Evolutionary conservation across 805 yeast genomes (phyloP).

Genomic region (Wilhelminamyces savonicus): DNA sequence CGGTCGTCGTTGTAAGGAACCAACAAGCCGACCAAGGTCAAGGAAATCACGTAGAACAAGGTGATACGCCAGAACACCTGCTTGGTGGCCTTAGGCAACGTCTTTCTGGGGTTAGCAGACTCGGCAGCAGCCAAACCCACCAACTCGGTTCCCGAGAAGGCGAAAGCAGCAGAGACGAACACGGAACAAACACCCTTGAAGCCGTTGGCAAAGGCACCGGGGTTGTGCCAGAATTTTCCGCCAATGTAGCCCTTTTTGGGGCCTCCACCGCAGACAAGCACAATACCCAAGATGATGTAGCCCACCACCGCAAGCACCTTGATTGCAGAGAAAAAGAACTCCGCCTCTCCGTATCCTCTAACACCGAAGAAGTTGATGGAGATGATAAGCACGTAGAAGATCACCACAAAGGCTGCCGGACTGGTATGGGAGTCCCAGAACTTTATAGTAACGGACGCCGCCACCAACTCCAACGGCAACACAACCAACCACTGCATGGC

Average conservation of each 20-base stretch:
- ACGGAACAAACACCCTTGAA: conserved; percentile 18
- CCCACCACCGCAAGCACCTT: conserved; percentile 61
- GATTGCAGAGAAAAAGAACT: conserved; percentile 57
- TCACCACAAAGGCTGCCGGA: conserved; percentile 36
- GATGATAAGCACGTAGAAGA: conserved; percentile 47
- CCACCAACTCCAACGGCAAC: conserved; percentile 20
- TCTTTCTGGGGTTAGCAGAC: conserved; percentile 1
- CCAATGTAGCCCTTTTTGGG: conserved; percentile 14
- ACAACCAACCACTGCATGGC: conserved; percentile 18
- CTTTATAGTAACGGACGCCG: conserved; percentile 15
- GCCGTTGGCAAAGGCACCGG: conserved; percentile 16
- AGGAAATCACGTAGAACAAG: conserved; percentile 2
- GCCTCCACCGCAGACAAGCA: conserved; percentile 46
- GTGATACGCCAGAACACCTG: conserved; percentile 3
- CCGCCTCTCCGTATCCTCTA: conserved; percentile 49
- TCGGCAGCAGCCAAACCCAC: conserved; percentile 4
- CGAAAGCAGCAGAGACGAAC: conserved; percentile 7
- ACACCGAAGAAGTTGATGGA: conserved; percentile 48
- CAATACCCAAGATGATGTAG: conserved; percentile 49
- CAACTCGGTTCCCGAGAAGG: conserved; percentile 5
- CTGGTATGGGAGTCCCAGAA: conserved; percentile 8
- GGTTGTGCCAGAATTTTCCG: conserved; percentile 15
- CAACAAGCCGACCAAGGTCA: conserved; percentile 2
- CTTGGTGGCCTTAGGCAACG: conserved; percentile 3
- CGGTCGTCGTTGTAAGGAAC: conserved; percentile 1